Evolutionary conservation across 306 rosid genomes (phyloP).

Genomic region (Malus orientalis): DNA sequence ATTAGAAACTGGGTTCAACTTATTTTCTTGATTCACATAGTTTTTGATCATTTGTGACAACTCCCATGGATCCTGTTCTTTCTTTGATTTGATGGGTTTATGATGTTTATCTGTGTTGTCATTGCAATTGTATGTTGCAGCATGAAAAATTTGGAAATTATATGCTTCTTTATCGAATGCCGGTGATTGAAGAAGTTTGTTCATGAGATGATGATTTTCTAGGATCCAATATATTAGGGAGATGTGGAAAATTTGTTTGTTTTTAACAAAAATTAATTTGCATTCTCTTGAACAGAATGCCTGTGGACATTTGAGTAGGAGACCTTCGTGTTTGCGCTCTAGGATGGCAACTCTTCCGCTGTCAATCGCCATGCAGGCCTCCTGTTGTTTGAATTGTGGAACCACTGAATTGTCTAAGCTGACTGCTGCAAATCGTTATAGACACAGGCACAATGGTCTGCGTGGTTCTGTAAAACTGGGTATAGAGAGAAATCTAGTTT

Average conservation of each 20-base stretch:
- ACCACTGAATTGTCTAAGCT: conserved; percentile 15
- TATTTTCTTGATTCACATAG: neutral
- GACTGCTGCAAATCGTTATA: conserved; percentile 16
- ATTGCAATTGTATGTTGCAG: neutral
- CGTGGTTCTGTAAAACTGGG: conserved; percentile 25
- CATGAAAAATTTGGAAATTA: neutral
- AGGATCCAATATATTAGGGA: neutral
- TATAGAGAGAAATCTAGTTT: conserved; percentile 22
- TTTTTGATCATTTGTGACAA: neutral
- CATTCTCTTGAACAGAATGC: conserved; percentile 1
- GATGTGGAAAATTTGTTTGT: neutral
- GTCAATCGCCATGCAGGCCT: conserved; percentile 22
- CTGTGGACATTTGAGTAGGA: neutral
- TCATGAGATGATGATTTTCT: neutral
- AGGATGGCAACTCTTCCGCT: conserved; percentile 51
- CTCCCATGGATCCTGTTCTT: neutral
- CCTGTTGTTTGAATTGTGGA: conserved; percentile 18
- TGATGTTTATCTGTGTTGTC: neutral
- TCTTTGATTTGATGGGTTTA: neutral
- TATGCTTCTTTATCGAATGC: neutral
- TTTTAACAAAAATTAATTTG: neutral
- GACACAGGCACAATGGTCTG: conserved; percentile 10
- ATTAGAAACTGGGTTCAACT: neutral
- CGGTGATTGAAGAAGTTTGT: neutral
- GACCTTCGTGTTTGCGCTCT: conserved; percentile 2